Percentiles rank a stretch among this genome's conserved stretches.
Conservation (phyloP, 176 grass and related monocot genomes). For the Thinopyrum elongatum region DNA sequence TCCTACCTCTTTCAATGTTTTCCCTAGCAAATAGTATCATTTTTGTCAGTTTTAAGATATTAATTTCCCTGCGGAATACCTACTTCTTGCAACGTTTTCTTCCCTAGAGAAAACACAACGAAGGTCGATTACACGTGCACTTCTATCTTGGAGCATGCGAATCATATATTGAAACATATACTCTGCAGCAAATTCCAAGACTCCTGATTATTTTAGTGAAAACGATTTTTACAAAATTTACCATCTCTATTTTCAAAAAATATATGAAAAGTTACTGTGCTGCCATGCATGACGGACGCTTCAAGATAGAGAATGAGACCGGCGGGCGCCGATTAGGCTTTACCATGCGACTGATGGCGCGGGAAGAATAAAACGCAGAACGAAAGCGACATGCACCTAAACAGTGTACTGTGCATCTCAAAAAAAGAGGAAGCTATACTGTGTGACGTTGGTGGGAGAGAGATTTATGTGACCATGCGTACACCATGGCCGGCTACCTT, state of each 20-base stretch:
- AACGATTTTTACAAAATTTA: background rate
- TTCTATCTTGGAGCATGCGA: background rate
- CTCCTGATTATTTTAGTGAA: background rate
- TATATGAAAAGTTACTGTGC: background rate
- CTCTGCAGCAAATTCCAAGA: background rate
- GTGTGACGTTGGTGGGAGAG: conserved; percentile 33
- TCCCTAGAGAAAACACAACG: background rate
- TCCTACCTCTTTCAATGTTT: background rate
- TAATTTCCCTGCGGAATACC: too few relatives aligned
- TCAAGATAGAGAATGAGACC: conserved; percentile 3
- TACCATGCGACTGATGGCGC: conserved; percentile 6
- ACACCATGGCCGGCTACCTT: background rate
- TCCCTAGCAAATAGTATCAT: too few relatives aligned
- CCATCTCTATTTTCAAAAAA: background rate
- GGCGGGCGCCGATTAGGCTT: background rate
- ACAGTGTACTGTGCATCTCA: background rate
- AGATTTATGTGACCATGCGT: background rate
- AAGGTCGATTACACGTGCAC: background rate
- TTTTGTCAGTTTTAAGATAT: too few relatives aligned
- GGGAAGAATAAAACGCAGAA: background rate
- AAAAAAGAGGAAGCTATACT: background rate
- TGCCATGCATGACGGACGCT: conserved; percentile 11
- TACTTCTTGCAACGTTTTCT: too few relatives aligned
- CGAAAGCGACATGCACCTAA: conserved; percentile 39
- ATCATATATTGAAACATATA: background rate